Conservation (phyloP, 116 monocot genomes). For the Posidonia oceanica region DNA sequence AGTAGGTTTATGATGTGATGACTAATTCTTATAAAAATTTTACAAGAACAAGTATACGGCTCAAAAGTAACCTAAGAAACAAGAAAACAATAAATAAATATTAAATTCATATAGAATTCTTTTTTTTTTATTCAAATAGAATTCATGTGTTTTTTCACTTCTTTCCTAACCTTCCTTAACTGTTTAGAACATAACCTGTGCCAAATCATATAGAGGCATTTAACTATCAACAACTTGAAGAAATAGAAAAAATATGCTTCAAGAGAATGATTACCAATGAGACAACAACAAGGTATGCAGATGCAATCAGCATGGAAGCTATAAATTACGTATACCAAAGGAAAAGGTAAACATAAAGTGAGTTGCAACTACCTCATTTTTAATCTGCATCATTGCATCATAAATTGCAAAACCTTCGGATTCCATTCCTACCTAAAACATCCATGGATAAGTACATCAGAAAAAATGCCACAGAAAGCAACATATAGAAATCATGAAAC, state of each 20-base stretch:
- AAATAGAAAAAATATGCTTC: too few relatives aligned
- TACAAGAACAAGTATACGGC: too few relatives aligned
- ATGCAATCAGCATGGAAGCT: background rate
- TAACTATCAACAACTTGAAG: too few relatives aligned
- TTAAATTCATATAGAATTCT: too few relatives aligned
- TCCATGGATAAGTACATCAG: background rate
- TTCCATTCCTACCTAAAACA: slow-evolving; percentile 78
- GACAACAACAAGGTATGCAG: too few relatives aligned
- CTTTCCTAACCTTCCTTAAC: too few relatives aligned
- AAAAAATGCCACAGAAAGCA: background rate
- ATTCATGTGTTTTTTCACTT: too few relatives aligned
- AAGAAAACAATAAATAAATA: too few relatives aligned
- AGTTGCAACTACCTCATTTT: slow-evolving; percentile 54
- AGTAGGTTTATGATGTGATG: background rate
- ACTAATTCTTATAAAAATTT: background rate
- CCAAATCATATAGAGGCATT: too few relatives aligned
- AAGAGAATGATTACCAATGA: background rate
- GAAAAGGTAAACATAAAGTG: background rate
- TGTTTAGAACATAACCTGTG: too few relatives aligned
- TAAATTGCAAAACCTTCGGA: slow-evolving; percentile 91
- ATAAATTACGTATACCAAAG: background rate
- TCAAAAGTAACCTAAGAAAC: too few relatives aligned
- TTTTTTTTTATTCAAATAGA: too few relatives aligned
- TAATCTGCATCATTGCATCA: slow-evolving; percentile 95
- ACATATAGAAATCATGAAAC: background rate